phyloP scores from a whole-genome alignment of 208 protist species.

The Leishmania tropica region DNA sequence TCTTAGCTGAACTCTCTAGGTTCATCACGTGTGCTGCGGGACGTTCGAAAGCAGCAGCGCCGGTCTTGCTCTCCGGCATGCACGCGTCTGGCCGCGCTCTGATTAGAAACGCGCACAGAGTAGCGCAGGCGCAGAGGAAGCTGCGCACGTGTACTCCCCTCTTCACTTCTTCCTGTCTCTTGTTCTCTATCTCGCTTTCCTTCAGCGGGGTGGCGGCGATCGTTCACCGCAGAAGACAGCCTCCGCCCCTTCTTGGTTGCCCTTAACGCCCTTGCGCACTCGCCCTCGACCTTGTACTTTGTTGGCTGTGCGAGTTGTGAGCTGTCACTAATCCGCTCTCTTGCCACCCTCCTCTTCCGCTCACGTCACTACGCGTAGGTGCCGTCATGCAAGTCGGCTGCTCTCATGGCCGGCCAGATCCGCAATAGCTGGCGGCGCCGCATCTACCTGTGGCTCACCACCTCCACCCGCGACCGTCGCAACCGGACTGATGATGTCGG shows the following conservation, averaged over 20 bases:
- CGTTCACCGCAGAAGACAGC: not conserved
- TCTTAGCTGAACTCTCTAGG: no score
- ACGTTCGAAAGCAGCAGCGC: no score
- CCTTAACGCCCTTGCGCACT: not conserved
- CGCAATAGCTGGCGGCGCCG: slow-evolving; percentile 7
- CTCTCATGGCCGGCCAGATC: not conserved
- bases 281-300: not conserved
- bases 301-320: not conserved
- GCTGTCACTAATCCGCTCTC: not conserved
- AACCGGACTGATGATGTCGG: slow-evolving; percentile 38
- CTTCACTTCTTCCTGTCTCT: not conserved
- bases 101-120: no score
- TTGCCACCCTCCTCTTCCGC: not conserved
- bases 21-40: no score
- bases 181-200: not conserved
- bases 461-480: slow-evolving; percentile 22
- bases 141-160: no score
- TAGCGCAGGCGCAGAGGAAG: no score
- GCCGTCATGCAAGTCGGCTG: not conserved
- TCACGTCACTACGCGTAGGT: not conserved
- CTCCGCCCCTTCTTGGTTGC: not conserved
- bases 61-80: no score
- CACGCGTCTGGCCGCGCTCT: no score
- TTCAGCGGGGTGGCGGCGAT: not conserved
- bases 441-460: slow-evolving; percentile 40